These are phyloP conservation scores for Linum lewisii DNA, from an alignment of 345 rosid genomes.

Conservation along the genomic window DNA sequence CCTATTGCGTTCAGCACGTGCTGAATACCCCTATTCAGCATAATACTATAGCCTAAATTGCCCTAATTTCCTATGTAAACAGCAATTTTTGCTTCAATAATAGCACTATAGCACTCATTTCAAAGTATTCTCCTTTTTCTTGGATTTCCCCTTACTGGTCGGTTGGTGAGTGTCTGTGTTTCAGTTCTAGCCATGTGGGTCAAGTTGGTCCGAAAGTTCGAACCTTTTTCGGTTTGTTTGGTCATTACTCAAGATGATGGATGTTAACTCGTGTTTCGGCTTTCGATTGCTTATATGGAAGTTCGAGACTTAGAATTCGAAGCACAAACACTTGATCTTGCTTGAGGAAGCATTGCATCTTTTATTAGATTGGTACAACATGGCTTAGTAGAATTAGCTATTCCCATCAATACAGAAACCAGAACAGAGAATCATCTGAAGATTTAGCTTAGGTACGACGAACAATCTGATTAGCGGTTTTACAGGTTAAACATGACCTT, in stretches of 20 bases:
- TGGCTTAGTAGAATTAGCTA: background rate
- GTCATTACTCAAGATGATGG: too few relatives aligned
- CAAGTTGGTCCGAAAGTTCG: background rate
- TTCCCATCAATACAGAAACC: background rate
- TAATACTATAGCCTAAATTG: too few relatives aligned
- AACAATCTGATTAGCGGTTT: background rate
- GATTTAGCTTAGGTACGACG: background rate
- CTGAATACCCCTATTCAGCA: too few relatives aligned
- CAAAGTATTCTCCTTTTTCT: background rate
- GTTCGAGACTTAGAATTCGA: too few relatives aligned
- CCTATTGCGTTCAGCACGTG: too few relatives aligned
- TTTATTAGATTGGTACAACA: background rate
- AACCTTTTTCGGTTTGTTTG: too few relatives aligned
- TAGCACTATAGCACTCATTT: background rate
- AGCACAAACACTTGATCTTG: background rate
- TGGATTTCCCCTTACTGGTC: background rate
- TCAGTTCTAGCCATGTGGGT: background rate
- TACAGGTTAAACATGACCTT: constrained; percentile 85
- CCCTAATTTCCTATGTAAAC: background rate
- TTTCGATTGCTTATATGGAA: too few relatives aligned
- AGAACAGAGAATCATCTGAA: background rate
- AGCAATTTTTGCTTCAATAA: background rate
- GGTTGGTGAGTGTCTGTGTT: background rate
- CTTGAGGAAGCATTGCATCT: background rate
- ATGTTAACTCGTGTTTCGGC: too few relatives aligned